Conservation (phyloP, 2,329 filamentous ascomycete genomes). For the Diaporthe ilicicola region DNA sequence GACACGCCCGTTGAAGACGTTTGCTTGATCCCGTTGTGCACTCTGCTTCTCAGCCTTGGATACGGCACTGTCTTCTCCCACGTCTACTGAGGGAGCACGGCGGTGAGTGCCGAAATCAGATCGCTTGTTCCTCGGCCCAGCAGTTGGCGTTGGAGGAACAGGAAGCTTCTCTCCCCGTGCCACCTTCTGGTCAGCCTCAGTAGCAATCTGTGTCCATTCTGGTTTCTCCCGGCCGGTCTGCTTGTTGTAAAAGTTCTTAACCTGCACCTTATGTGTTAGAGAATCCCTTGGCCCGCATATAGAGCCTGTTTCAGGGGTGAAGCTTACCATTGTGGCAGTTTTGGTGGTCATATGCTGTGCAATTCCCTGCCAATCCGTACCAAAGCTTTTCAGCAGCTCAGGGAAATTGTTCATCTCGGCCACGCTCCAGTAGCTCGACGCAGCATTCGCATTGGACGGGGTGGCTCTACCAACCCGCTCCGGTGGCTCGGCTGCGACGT, state of each 20-base stretch:
- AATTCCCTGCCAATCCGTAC: slow-evolving; percentile 80
- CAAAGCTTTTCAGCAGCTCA: slow-evolving; percentile 75
- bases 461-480: slow-evolving; percentile 55
- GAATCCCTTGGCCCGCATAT: background rate
- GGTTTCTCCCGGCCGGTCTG: slow-evolving; percentile 62
- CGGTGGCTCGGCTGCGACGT: slow-evolving; percentile 35
- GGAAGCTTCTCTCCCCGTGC: slow-evolving; percentile 66
- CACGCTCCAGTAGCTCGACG: slow-evolving; percentile 89
- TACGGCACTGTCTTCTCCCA: slow-evolving; percentile 53
- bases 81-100: slow-evolving; percentile 51
- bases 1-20: slow-evolving; percentile 40
- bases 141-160: slow-evolving; percentile 65
- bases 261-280: slow-evolving; percentile 52
- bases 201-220: slow-evolving; percentile 68
- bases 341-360: slow-evolving; percentile 84
- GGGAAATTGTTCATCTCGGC: slow-evolving; percentile 82
- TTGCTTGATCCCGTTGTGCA: slow-evolving; percentile 37
- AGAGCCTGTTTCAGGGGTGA: background rate
- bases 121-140: slow-evolving; percentile 58
- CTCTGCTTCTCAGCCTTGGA: slow-evolving; percentile 55
- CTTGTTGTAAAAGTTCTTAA: slow-evolving; percentile 75
- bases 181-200: slow-evolving; percentile 66
- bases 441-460: slow-evolving; percentile 55
- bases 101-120: slow-evolving; percentile 58
- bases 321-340: slow-evolving; percentile 80